Evolutionary conservation across 352 stramenopile species (phyloP).

Genomic region (Pythium coloratum): DNA sequence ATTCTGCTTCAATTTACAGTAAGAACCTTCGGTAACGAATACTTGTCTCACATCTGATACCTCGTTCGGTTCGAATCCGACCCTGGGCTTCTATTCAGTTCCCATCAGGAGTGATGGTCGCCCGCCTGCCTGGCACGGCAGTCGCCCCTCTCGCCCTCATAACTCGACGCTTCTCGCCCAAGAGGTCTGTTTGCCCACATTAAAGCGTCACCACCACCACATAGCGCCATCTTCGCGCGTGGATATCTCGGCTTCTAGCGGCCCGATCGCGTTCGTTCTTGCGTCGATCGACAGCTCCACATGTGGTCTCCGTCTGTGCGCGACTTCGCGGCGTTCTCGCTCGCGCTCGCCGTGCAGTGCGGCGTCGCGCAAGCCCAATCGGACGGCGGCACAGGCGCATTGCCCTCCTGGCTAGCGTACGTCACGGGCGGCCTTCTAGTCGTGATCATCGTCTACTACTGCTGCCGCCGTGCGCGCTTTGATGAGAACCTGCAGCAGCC

Average conservation of each 20-base stretch:
- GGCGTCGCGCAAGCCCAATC: conserved; percentile 20
- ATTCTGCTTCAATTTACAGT: neutral
- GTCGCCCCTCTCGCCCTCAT: conserved; percentile 21
- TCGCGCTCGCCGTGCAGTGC: conserved; percentile 38
- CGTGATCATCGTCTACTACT: conserved; percentile 90
- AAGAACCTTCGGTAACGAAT: neutral
- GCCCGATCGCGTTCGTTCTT: conserved; percentile 2
- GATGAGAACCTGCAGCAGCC: conserved; percentile 87
- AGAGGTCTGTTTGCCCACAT: neutral
- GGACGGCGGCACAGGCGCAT: conserved; percentile 35
- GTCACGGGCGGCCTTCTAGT: conserved; percentile 79
- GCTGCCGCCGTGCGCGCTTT: conserved; percentile 81
- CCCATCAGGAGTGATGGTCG: conserved; percentile 24
- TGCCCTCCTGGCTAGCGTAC: conserved; percentile 84
- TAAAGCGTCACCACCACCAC: neutral
- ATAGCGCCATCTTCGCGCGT: conserved; percentile 1
- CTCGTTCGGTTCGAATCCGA: conserved; percentile 3
- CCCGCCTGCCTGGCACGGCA: neutral
- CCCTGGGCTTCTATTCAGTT: conserved; percentile 27
- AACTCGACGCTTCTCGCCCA: conserved; percentile 7
- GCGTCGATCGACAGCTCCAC: neutral
- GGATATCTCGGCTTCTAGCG: conserved; percentile 1
- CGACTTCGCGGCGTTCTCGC: conserved; percentile 24
- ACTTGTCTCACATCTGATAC: conserved; percentile 2
- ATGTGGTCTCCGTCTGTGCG: conserved; percentile 29